Evolutionary conservation across 768 basidiomycete genomes (phyloP).

Genomic region (Trametopsis cervina): DNA sequence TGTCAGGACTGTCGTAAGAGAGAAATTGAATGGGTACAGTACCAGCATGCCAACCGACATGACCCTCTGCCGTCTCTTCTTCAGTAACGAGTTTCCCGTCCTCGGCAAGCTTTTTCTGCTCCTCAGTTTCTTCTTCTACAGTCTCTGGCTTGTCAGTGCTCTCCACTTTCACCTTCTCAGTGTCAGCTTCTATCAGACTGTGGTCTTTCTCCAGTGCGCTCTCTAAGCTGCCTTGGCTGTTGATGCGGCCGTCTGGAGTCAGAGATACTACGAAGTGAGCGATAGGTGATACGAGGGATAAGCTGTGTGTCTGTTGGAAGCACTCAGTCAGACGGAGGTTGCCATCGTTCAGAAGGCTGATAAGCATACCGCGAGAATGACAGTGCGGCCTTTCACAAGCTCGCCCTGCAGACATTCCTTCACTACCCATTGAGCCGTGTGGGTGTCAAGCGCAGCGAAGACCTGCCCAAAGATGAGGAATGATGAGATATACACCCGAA

Average conservation of each 20-base stretch:
- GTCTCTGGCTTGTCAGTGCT: constrained; percentile 16
- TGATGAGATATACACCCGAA: not conserved
- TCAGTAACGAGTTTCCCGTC: constrained; percentile 28
- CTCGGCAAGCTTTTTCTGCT: constrained; percentile 11
- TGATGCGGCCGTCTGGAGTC: constrained; percentile 43
- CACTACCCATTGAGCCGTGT: constrained; percentile 45
- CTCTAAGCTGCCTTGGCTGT: constrained; percentile 39
- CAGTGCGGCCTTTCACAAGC: constrained; percentile 39
- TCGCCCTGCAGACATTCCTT: constrained; percentile 40
- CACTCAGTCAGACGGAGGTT: not conserved
- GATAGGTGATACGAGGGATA: constrained; percentile 43
- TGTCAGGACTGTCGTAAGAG: not conserved
- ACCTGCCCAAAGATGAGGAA: too few relatives aligned
- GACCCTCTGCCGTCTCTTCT: constrained; percentile 32
- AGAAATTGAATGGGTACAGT: constrained; percentile 7
- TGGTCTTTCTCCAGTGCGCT: constrained; percentile 37
- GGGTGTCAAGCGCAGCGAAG: constrained; percentile 42
- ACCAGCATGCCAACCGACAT: constrained; percentile 30
- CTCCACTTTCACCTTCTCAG: constrained; percentile 18
- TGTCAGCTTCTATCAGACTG: constrained; percentile 23
- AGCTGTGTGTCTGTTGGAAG: constrained; percentile 35
- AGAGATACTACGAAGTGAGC: constrained; percentile 50
- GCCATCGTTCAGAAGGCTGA: not conserved
- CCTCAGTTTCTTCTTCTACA: constrained; percentile 2
- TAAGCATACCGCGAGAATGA: constrained; percentile 38